phyloP scores from a whole-genome alignment of 371 early-diverging fungal genomes.

The Amoeboaphelidium occidentale region DNA sequence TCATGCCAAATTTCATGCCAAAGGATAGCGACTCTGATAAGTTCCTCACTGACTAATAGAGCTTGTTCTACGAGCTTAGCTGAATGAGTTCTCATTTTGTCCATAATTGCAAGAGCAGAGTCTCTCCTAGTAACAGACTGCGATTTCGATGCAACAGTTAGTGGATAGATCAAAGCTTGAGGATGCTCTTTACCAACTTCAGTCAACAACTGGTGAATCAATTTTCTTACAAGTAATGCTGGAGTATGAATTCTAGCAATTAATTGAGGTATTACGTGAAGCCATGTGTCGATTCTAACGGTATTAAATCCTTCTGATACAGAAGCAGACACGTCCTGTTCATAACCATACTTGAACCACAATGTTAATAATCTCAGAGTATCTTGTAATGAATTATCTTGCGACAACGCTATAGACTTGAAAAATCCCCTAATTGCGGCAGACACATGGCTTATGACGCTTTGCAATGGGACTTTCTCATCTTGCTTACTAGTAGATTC shows the following conservation, averaged over 20 bases:
- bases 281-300: conserved; percentile 87
- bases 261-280: conserved; percentile 93
- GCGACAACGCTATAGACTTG: conserved; percentile 75
- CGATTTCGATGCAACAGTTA: conserved; percentile 89
- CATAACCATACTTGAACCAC: conserved; percentile 88
- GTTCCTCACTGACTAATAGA: conserved; percentile 76
- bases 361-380: conserved; percentile 76
- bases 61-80: conserved; percentile 77
- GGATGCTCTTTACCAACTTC: conserved; percentile 90
- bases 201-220: conserved; percentile 67
- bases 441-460: neutral
- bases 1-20: conserved; percentile 98
- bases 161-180: conserved; percentile 82
- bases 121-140: conserved; percentile 45
- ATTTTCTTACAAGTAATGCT: conserved; percentile 45
- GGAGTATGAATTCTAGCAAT: conserved; percentile 87
- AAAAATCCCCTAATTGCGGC: conserved; percentile 45
- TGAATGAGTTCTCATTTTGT: conserved; percentile 64
- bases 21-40: conserved; percentile 83
- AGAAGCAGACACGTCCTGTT: conserved; percentile 58
- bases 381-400: conserved; percentile 72
- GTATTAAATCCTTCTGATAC: conserved; percentile 64
- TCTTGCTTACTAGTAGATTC: conserved; percentile 27
- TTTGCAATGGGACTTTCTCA: conserved; percentile 3
- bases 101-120: conserved; percentile 70